Base-by-base conservation (phyloP, 202 grass and related monocot genomes). In the Carex arenaria region DNA sequence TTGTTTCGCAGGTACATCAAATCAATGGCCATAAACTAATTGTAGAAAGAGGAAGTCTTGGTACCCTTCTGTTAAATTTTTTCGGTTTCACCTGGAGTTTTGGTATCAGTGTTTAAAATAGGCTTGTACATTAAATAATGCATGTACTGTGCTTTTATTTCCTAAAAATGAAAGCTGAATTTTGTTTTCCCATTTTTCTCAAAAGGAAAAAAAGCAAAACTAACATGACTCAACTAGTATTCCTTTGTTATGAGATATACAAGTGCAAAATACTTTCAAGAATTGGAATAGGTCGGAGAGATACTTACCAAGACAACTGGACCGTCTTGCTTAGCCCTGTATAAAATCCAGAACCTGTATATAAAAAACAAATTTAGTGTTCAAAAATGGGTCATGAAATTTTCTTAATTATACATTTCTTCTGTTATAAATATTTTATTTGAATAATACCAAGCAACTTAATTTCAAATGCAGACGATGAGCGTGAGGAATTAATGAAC, bases 291-390 rank as follows among this genome's bases (percentile, higher is more conserved):
- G 54, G 23, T 0, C 1, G 62, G 75, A 67, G 9, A 57, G 2
- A 74, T 67, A 63, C 74, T 89, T 87, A 97, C 92, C 90, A 97
- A 90, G 61, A 94, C 87, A 59, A 81, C 86, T 67, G 89, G 89
- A 63, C 92, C 89, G 19, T 98, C 92, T 86, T 98, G 92, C 77
- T 98, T 98, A 83, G 95, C 95, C 84, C 90, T 90, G 86, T 98
- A 94, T 72, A 98, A 89, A 85, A 98, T 78, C 90, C 95, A 98
- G 82, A 98, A 98, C 95, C 92, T 98, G 84, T 2, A 81, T 28
- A 89, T 40, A 0, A 83, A 80, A 52, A 15, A 20, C 51, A 77
- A 36, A 7, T 56, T 56, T 19, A 57, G 22, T 77, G 8, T 77
- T 34, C 0, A n/a, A 56, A 49, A 72, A 11, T 9, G 2, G 9